Evolutionary conservation across 2,329 filamentous ascomycete species (phyloP), one percentile per base, ranked within the genome.

Genomic region (Alternaria hordeiaustralica): DNA sequence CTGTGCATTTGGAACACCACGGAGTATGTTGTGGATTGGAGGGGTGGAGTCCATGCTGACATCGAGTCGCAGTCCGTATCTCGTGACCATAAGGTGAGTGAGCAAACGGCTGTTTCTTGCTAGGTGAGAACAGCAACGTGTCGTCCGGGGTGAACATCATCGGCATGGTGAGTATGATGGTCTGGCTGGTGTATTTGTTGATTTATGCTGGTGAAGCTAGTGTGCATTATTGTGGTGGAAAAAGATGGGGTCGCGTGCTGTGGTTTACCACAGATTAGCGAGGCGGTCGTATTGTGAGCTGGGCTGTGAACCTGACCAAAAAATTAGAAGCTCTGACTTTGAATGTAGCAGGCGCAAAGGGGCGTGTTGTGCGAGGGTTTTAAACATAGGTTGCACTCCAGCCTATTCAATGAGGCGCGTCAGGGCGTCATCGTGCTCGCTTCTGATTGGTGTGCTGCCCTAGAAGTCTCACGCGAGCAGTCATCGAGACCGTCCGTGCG

Each of bases 11-110:
- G 18, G 71, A 64, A 47, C 73, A 78, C 57, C 49, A 55, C 1
- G 67, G 71, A 1, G 66, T 73, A 43, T 65, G 71, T n/a, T 46
- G 12, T 4, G 71, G 36, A 15, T 58, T 65, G 9, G 69, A 73
- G 15, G 66, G 67, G 44, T 77, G 73, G 15, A 76, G 53, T 9
- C 23, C 25, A 61, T 77, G 75, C 9, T 65, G 60, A 56, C 74
- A 77, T 33, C 54, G 66, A 23, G 62, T 72, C 21, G 73, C 72
- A 23, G 61, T 55, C 13, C 54, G 50, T 20, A 59, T 49, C 25
- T 43, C 47, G 63, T 73, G 72, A 43, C 67, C 43, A 47, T 33
- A 55, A 18, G 49, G 47, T 46, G 55, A 58, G 56, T 26, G 51
- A 20, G 43, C 33, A 36, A 59, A 44, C 12, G 56, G 33, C 18